Conservation (phyloP, 331 rosid species). For the Ulmus americana region DNA sequence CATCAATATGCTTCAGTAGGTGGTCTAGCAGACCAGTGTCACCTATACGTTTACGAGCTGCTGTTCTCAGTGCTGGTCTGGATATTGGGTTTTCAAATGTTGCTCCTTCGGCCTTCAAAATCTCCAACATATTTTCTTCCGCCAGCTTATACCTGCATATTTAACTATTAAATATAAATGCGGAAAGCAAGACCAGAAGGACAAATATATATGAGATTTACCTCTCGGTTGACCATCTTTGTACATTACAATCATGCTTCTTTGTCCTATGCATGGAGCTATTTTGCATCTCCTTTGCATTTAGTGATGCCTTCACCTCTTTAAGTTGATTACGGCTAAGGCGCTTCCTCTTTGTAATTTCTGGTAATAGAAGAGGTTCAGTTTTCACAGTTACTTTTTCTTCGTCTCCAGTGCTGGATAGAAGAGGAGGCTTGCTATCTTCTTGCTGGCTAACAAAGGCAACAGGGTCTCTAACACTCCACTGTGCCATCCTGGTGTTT, state of each 20-base stretch:
- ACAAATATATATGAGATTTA: slow-evolving; percentile 21
- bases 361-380: slow-evolving; percentile 39
- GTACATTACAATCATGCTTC: slow-evolving; percentile 30
- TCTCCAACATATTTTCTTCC: slow-evolving; percentile 63
- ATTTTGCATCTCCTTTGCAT: slow-evolving; percentile 22
- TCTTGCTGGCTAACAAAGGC: slow-evolving; percentile 23
- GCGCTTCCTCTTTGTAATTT: slow-evolving; percentile 53
- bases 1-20: slow-evolving; percentile 73
- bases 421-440: slow-evolving; percentile 28
- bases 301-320: slow-evolving; percentile 44
- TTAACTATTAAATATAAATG: background rate
- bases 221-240: slow-evolving; percentile 78
- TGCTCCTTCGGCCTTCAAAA: slow-evolving; percentile 65
- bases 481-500: slow-evolving; percentile 34
- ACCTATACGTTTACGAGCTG: slow-evolving; percentile 68
- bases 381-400: slow-evolving; percentile 25
- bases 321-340: slow-evolving; percentile 42
- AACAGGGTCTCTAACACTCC: slow-evolving; percentile 35
- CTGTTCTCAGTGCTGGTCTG: slow-evolving; percentile 55
- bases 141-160: slow-evolving; percentile 58
- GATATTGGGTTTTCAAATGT: slow-evolving; percentile 59
- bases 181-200: background rate
- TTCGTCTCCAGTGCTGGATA: slow-evolving; percentile 32
- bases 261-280: slow-evolving; percentile 31
- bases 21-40: slow-evolving; percentile 90